Evolutionary conservation across 805 yeast species (phyloP).

Genomic region (Yarrowia hollandica): DNA sequence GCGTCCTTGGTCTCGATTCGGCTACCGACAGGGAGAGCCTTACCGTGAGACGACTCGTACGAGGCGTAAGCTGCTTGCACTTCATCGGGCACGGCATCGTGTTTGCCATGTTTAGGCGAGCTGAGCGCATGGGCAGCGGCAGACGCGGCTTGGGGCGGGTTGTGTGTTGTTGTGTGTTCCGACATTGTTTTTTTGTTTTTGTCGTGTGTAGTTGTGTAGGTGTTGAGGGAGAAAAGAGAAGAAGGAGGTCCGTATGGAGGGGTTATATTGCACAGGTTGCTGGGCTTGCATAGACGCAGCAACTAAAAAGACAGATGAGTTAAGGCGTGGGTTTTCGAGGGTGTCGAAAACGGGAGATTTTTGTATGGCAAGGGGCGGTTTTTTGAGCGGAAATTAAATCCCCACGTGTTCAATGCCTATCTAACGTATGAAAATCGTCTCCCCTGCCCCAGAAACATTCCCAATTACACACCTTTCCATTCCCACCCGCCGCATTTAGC

Average conservation of each 20-base stretch:
- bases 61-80: conserved; percentile 21
- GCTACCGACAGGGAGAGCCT: conserved; percentile 11
- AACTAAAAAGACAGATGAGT: conserved; percentile 6
- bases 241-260: too few relatives aligned
- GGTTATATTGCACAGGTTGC: conserved; percentile 1
- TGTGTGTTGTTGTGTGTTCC: not conserved
- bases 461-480: too few relatives aligned
- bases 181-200: too few relatives aligned
- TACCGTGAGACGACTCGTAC: conserved; percentile 21
- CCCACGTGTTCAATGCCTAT: not conserved
- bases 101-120: conserved; percentile 13
- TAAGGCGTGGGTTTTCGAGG: too few relatives aligned
- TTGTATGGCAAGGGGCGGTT: not conserved
- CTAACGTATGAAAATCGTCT: too few relatives aligned
- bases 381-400: not conserved
- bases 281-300: conserved; percentile 15
- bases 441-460: too few relatives aligned
- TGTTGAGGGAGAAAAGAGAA: not conserved
- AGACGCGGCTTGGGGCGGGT: not conserved
- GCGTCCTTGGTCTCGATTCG: conserved; percentile 19
- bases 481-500: not conserved
- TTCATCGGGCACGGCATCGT: conserved; percentile 13
- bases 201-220: too few relatives aligned
- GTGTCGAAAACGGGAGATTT: not conserved
- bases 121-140: conserved; percentile 2